Evolutionary conservation across 495 filamentous ascomycete genomes (phyloP), one percentile per base, ranked within the genome.

Genomic region (Aspergillus mulundensis): DNA sequence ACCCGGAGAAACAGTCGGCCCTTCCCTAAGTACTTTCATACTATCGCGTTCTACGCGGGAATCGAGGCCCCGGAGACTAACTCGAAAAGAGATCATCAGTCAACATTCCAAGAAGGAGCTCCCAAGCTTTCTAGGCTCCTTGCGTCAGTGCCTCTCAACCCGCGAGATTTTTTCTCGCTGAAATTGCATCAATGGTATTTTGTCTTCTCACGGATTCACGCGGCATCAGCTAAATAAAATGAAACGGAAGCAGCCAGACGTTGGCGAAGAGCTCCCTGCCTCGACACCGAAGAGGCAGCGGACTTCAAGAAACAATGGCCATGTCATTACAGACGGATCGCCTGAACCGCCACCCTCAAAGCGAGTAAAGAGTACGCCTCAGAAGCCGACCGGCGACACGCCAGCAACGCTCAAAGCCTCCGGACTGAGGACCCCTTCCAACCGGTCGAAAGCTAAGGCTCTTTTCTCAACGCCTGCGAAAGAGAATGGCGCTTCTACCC

Each of bases 231-330:
- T 63, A 60, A 64, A 61, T 63, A 60, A 64, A 61, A 78, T 76
- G 73, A 78, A 78, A 68, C 73, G 73, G 59, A 76, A 76, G 64
- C 72, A 70, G 51, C 69, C 75, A 65, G 71, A 72, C 64, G 67
- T 72, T 47, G 67, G 72, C 49, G 72, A 72, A 50, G 62, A 70
- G 50, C 66, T 65, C 53, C 57, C 63, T 49, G 68, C 70, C 48
- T 75, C 73, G 41, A 75, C 71, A 46, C 73, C 75, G 23, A 78
- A 78, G 61, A 66, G 72, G 58, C 70, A 59, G 45, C 62, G 66
- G 34, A 72, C 62, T 8, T 57, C 59, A 10, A 47, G 63, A n/a
- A 14, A 62, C 59, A 70, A 67, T 66, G 68, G 61, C 53, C 56
- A 64, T 54, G 58, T 54, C 7, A 62, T 64, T 52, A 63, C 50